These are phyloP conservation scores for Malus sieversii DNA, from an alignment of 306 rosid species.

Conservation along the genomic window DNA sequence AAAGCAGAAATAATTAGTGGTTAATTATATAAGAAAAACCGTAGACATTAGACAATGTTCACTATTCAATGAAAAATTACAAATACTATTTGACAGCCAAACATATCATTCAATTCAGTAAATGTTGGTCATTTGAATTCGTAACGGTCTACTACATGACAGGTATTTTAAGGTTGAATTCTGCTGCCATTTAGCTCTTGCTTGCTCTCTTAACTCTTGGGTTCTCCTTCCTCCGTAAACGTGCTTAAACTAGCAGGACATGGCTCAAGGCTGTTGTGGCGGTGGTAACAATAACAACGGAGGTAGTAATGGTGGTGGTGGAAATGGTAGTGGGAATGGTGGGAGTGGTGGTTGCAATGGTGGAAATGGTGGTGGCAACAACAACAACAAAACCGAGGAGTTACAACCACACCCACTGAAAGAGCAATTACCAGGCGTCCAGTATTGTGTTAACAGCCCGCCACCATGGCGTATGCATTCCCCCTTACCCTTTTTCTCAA, in stretches of 20 bases:
- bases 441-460: slow-evolving; percentile 73
- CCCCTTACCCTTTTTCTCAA: background rate
- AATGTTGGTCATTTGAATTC: background rate
- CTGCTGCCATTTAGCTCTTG: background rate
- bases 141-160: background rate
- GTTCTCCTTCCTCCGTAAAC: background rate
- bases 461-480: slow-evolving; percentile 65
- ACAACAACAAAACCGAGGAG: slow-evolving; percentile 25
- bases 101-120: background rate
- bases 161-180: background rate
- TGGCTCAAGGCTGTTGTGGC: background rate
- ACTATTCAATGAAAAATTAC: background rate
- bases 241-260: background rate
- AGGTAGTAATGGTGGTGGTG: background rate
- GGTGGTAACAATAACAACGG: background rate
- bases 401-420: slow-evolving; percentile 40
- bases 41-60: no score
- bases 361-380: background rate
- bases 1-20: background rate
- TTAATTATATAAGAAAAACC: no score
- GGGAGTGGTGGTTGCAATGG: background rate
- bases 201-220: background rate
- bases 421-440: slow-evolving; percentile 68
- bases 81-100: background rate
- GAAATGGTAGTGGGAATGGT: background rate